Evolutionary conservation across 495 filamentous ascomycete species (phyloP), one percentile per base, ranked within the genome.

Genomic region (Lichina pygmaea): DNA sequence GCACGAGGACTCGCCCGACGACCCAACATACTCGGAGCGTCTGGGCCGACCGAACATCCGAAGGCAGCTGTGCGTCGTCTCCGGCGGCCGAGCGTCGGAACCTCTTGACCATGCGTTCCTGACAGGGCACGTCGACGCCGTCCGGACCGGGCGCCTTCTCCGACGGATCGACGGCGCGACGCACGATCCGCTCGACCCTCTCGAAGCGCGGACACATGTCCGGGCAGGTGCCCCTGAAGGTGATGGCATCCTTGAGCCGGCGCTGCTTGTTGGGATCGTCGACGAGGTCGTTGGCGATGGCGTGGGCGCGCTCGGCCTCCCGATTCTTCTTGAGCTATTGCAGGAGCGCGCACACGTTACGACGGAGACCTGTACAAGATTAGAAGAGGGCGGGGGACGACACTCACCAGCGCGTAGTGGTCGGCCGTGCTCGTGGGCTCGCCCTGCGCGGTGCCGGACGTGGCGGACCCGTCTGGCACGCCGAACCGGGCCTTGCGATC

Each of bases 121-220:
- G 72, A 17, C 51, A 58, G 3, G 66, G 62, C 56, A 62, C 60
- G 68, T 11, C 30, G 17, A 8, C 37, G 13, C 9, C 37, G 34
- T 15, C 8, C 33, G 51, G 47, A 38, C 42, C 40, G 8, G 41
- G 42, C 60, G 71, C 72, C 63, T 70, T 72, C 57, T 77, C 72
- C 46, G 61, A 65, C 45, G 63, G 65, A 54, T 77, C 72, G 34
- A 75, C 66, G 62, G 67, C 70, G 47, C 69, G 67, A 50, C 77
- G 66, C 48, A 78, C 72, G 43, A 92, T 85, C 15, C 86, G 72
- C 33, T 78, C 71, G 11, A 86, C 68, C 36, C 77, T 65, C 60
- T 99, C 91, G 54, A 74, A 93, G 50, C 86, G 77, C 0, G 91
- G 82, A 57, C 91, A 99, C 86, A 93, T 94, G 48, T 82, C 75